These are phyloP conservation scores for Coniella lustricola DNA, from an alignment of 2,329 filamentous ascomycete genomes.

Conservation along the genomic window DNA sequence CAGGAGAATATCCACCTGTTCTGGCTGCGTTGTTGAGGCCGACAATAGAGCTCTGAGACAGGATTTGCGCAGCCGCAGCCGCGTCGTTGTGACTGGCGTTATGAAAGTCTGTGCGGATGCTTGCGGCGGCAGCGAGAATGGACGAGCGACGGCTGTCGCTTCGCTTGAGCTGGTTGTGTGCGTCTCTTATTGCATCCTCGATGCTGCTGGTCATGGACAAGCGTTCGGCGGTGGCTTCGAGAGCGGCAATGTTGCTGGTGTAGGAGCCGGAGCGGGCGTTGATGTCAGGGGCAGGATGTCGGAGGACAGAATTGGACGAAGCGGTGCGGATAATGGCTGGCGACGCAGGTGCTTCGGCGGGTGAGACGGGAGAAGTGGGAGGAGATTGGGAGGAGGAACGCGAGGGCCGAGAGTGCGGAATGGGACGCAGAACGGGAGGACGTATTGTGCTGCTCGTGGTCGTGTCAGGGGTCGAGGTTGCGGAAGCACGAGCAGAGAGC, in stretches of 20 bases:
- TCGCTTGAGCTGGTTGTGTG: constrained; percentile 64
- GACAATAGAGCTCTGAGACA: constrained; percentile 51
- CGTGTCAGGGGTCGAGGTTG: constrained; percentile 13
- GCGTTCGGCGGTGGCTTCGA: constrained; percentile 69
- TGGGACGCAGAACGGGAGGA: constrained; percentile 9
- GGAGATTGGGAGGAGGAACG: constrained; percentile 10
- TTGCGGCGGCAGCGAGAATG: constrained; percentile 47
- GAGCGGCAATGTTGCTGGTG: constrained; percentile 60
- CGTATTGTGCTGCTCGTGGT: constrained; percentile 1
- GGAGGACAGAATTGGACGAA: constrained; percentile 38
- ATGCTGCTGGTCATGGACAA: constrained; percentile 70
- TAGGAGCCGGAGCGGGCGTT: constrained; percentile 56
- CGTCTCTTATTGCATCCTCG: constrained; percentile 67
- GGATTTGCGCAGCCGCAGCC: constrained; percentile 5
- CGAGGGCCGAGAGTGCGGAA: constrained; percentile 6
- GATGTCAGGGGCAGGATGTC: constrained; percentile 56
- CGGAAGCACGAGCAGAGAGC: constrained; percentile 7
- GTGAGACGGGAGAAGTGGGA: constrained; percentile 5
- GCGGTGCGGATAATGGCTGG: constrained; percentile 42
- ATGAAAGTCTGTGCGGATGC: constrained; percentile 22
- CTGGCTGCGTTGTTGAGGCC: constrained; percentile 61
- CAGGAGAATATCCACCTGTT: constrained; percentile 63
- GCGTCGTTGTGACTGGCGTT: constrained; percentile 15
- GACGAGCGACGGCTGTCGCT: constrained; percentile 62
- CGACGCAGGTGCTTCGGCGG: constrained; percentile 16